Conservation (phyloP, 192 early-diverging fungal species). For the Lobosporangium transversale region DNA sequence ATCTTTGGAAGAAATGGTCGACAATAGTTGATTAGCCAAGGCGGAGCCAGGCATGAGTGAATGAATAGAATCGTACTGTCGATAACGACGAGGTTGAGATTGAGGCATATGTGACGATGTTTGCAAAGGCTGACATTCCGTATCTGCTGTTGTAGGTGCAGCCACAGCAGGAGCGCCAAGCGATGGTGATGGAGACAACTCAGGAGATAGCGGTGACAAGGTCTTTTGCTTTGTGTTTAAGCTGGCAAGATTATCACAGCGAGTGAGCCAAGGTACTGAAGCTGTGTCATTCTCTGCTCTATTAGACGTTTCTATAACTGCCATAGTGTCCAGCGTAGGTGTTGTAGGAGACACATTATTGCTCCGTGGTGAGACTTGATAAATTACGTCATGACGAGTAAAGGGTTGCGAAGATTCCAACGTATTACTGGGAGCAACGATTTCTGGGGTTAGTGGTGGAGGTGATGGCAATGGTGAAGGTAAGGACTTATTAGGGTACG, state of each 20-base stretch:
- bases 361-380: too few relatives aligned
- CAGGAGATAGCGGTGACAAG: too few relatives aligned
- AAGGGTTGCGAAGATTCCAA: too few relatives aligned
- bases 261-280: constrained; percentile 17
- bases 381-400: too few relatives aligned
- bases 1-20: constrained; percentile 24
- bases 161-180: background rate
- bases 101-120: background rate
- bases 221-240: too few relatives aligned
- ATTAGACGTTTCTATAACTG: too few relatives aligned
- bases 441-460: constrained; percentile 4
- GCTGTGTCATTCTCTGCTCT: background rate
- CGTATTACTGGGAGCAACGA: background rate
- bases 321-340: too few relatives aligned
- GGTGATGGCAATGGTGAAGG: constrained; percentile 8
- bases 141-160: background rate
- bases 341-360: background rate
- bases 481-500: background rate
- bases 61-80: background rate
- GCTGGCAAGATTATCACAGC: constrained; percentile 13
- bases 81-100: background rate
- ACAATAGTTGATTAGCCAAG: constrained; percentile 17
- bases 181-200: background rate
- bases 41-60: constrained; percentile 10
- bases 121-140: background rate